Evolutionary conservation across 495 filamentous ascomycete species (phyloP).

Genomic region (Aspergillus saccharolyticus): DNA sequence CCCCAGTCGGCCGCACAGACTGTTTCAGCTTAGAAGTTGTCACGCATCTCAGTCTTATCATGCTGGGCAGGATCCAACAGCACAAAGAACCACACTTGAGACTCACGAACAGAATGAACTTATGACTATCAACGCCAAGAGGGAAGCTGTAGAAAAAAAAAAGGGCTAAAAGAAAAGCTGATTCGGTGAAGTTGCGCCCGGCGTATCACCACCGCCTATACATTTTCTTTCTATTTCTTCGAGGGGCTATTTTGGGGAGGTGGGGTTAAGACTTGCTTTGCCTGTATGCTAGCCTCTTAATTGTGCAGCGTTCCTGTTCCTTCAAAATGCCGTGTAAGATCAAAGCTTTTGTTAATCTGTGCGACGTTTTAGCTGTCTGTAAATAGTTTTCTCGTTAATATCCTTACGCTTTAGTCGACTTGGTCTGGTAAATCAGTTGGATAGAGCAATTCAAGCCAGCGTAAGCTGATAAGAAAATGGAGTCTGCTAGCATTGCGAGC

Average conservation of each 20-base stretch:
- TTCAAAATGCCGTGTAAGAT: constrained; percentile 5
- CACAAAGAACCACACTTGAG: neutral
- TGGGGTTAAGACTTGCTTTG: constrained; percentile 5
- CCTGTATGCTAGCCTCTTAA: neutral
- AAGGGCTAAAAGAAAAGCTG: neutral
- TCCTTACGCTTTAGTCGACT: constrained; percentile 1
- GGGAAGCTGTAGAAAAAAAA: constrained; percentile 7
- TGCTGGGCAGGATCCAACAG: constrained; percentile 16
- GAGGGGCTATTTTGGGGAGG: neutral
- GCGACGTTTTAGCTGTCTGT: neutral
- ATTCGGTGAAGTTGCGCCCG: constrained; percentile 9
- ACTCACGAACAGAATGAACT: constrained; percentile 18
- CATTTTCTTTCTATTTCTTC: constrained; percentile 7
- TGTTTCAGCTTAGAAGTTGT: constrained; percentile 23
- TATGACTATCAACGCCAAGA: constrained; percentile 19
- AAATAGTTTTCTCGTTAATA: constrained; percentile 18
- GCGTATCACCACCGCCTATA: constrained; percentile 5
- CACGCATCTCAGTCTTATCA: neutral
- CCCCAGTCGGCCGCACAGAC: constrained; percentile 29
- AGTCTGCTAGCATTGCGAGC: neutral
- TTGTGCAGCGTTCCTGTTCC: constrained; percentile 6
- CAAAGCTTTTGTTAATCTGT: constrained; percentile 20
- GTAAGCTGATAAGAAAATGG: neutral
- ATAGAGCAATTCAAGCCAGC: neutral
- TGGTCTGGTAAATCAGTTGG: neutral